These are phyloP conservation scores for Wickerhamomyces hampshirensis DNA, from an alignment of 805 yeast genomes.

Conservation along the genomic window DNA sequence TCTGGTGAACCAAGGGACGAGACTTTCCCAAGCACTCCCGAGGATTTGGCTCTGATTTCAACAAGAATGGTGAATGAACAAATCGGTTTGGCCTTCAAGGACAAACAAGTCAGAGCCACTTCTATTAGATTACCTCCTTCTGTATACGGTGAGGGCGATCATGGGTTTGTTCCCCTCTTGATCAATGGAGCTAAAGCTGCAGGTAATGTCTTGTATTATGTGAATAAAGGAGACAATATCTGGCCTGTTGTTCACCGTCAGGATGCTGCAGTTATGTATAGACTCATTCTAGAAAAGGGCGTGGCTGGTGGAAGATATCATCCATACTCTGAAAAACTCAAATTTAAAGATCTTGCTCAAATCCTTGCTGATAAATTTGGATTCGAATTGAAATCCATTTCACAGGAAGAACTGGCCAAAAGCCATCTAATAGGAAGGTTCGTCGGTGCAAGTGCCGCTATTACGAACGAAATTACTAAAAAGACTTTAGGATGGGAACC, in stretches of 20 bases:
- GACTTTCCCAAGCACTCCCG: not conserved
- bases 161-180: conserved; percentile 23
- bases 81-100: conserved; percentile 12
- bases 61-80: conserved; percentile 16
- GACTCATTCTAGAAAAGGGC: conserved; percentile 25
- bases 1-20: conserved; percentile 11
- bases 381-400: conserved; percentile 15
- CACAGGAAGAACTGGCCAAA: conserved; percentile 12
- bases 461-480: conserved; percentile 18
- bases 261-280: conserved; percentile 31
- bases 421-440: conserved; percentile 14
- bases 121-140: conserved; percentile 29
- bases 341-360: conserved; percentile 24
- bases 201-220: conserved; percentile 30
- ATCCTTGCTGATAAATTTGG: conserved; percentile 20
- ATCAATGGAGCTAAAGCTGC: conserved; percentile 27
- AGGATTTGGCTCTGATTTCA: not conserved
- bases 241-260: conserved; percentile 30
- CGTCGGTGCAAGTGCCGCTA: conserved; percentile 11
- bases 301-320: conserved; percentile 25
- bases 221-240: conserved; percentile 30
- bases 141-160: conserved; percentile 31
- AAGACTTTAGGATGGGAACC: conserved; percentile 28
- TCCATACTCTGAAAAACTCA: conserved; percentile 25
- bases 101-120: conserved; percentile 24